Evolutionary conservation across 352 stramenopile genomes (phyloP), one percentile per base, ranked within the genome.

Genomic region (Pythium myriotylum): DNA sequence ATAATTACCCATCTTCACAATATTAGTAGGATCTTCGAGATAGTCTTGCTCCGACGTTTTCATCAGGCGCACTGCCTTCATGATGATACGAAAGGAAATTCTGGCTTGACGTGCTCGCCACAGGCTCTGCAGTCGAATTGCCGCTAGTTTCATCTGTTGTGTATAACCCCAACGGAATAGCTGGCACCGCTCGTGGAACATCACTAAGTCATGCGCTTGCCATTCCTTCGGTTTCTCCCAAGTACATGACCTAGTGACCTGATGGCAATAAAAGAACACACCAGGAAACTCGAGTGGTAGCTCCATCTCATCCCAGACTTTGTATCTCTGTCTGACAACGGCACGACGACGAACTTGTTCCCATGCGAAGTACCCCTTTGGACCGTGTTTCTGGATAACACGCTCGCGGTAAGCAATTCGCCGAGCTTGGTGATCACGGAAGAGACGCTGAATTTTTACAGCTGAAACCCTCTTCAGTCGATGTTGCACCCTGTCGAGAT

Each of bases 1-100:
- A 56, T 93, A 95, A 62, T 95, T 95, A 67, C 79, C 81, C 66
- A 94, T 84, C 50, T 84, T 86, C 2, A 78, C 74, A 13, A 95
- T 62, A 29, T 83, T 82, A 3, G 78, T 90, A 6, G 86, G 86
- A 19, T 94, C 84, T 59, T 86, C 72, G 5, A 94, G 54, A 56
- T 94, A 94, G 17, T 86, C 85, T 27, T 59, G 65, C 53, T 94
- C 84, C 27, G 84, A 90, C 3, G 67, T 76, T 39, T 79, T 80
- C 80, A 92, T 91, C 4, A 95, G 47, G 8, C 64, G 62, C n/a
- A 94, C 78, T 1, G 85, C 68, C 17, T 77, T 77, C 29, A 93
- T 57, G 9, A 94, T 72, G 17, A 88, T 50, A 16, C 76, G 75
- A 37, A 93, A 86, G 0, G 78, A 63, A 12, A 86, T 77, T 0